Evolutionary conservation across 495 filamentous ascomycete species (phyloP).

Genomic region (Elaphomyces granulatus): DNA sequence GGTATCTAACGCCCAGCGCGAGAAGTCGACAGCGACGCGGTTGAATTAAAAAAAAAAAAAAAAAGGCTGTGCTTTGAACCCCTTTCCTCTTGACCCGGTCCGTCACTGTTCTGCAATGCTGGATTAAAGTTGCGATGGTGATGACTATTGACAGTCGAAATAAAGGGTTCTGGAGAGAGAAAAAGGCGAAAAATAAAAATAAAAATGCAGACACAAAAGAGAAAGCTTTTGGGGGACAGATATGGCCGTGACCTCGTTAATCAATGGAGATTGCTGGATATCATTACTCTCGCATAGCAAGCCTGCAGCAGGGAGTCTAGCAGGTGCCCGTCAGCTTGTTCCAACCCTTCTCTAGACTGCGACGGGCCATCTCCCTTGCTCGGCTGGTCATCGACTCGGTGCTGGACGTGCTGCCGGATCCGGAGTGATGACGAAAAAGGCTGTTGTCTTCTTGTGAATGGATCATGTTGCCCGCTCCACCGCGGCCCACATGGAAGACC

Average conservation of each 20-base stretch:
- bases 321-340: slow-evolving; percentile 20
- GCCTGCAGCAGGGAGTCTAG: neutral
- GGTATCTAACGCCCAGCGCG: no score
- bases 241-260: slow-evolving; percentile 4
- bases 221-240: slow-evolving; percentile 3
- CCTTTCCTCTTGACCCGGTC: slow-evolving; percentile 5
- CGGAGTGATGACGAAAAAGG: slow-evolving; percentile 29
- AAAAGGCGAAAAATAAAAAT: neutral
- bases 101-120: no score
- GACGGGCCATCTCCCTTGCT: slow-evolving; percentile 27
- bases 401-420: slow-evolving; percentile 27
- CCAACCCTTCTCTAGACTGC: slow-evolving; percentile 32
- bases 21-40: slow-evolving; percentile 7
- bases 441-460: slow-evolving; percentile 15
- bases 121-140: no score
- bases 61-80: neutral
- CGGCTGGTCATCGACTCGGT: slow-evolving; percentile 26
- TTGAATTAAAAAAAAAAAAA: neutral
- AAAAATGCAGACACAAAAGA: neutral
- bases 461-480: slow-evolving; percentile 75
- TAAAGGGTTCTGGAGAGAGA: neutral
- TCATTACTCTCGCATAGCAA: neutral
- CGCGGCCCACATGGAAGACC: slow-evolving; percentile 73
- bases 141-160: neutral
- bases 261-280: neutral